Base-by-base conservation (phyloP, 2,329 filamentous ascomycete species). In the Zelopaecilomyces penicillatus region DNA sequence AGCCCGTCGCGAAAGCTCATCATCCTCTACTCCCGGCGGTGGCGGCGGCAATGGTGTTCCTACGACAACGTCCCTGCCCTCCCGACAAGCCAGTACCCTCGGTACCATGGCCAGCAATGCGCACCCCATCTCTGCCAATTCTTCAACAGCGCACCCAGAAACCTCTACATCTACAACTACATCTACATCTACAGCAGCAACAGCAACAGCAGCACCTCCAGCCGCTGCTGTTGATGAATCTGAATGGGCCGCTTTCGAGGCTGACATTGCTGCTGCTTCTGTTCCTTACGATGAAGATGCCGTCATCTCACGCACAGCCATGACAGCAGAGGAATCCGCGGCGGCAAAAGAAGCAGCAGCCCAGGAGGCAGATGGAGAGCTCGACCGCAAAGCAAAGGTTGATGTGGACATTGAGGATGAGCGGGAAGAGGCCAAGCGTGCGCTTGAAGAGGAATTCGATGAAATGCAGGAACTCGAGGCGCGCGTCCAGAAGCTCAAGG, bases 241-340 rank as follows among this genome's bases (percentile, higher is more conserved):
- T 43, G 86, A 93, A 64, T 93, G 86, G 85, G 84, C 86, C 2
- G 86, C 87, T 6, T 94, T 95, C 59, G 84, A 95, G 60, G 85
- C 85, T 3, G 87, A 95, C 43, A 81, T 95, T 44, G 83, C 80
- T 12, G 65, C 68, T 30, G 59, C 68, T 27, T 54, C 61, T 29
- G 57, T 57, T 2, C 55, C 65, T 3, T 64, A 64, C 49, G 55
- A 60, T 26, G 58, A 64, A 36, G 71, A 75, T 46, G 80, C 78
- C 5, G 77, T 80, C 3, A 87, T 88, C 51, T 81, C 76, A 2
- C 84, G 83, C 0, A 80, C 82, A 0, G 83, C 82, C 3, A 69
- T 88, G 58, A 78, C 79, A 3, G 74, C 78, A 0, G 77, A 78
- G 4, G 76, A 87, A 54, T 52, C 83, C 0, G 79, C 75, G 1